These are phyloP conservation scores for Acacia melanoxylon DNA, from an alignment of 306 rosid species.

Conservation along the genomic window DNA sequence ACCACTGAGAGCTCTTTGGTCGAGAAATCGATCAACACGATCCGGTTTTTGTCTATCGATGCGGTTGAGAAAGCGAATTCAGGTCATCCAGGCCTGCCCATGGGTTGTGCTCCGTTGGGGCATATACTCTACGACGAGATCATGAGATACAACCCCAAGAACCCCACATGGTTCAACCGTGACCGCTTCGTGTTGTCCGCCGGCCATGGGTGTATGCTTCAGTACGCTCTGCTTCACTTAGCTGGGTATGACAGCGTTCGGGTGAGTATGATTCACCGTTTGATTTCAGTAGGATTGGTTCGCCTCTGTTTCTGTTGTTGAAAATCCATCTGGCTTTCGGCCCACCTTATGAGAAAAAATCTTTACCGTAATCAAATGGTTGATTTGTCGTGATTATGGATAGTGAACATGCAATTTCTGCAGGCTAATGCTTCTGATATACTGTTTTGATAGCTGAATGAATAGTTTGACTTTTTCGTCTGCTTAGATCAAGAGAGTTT, in stretches of 20 bases:
- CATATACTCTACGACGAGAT: constrained; percentile 84
- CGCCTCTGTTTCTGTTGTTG: constrained; percentile 15
- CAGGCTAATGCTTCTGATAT: not conserved
- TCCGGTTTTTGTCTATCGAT: constrained; percentile 82
- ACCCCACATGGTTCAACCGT: constrained; percentile 93
- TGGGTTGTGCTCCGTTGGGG: constrained; percentile 99
- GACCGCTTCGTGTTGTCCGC: constrained; percentile 96
- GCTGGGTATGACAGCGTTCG: constrained; percentile 88
- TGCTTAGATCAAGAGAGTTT: not conserved
- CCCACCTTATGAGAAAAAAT: not conserved
- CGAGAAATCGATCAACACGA: constrained; percentile 87
- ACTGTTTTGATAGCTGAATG: not conserved
- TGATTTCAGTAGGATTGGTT: not conserved
- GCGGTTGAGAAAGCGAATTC: constrained; percentile 94
- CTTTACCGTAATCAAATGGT: not conserved
- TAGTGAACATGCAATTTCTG: not conserved
- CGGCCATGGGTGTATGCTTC: constrained; percentile 97
- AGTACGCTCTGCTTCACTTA: constrained; percentile 89
- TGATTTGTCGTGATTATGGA: not conserved
- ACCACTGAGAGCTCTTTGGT: constrained; percentile 57
- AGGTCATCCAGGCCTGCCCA: constrained; percentile 96
- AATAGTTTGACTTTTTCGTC: not conserved
- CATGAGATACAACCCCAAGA: constrained; percentile 89
- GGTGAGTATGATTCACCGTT: constrained; percentile 40
- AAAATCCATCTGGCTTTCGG: constrained; percentile 1